Conservation (phyloP, 1,139 yeast genomes). For the Lodderomyces jiufengensis region DNA sequence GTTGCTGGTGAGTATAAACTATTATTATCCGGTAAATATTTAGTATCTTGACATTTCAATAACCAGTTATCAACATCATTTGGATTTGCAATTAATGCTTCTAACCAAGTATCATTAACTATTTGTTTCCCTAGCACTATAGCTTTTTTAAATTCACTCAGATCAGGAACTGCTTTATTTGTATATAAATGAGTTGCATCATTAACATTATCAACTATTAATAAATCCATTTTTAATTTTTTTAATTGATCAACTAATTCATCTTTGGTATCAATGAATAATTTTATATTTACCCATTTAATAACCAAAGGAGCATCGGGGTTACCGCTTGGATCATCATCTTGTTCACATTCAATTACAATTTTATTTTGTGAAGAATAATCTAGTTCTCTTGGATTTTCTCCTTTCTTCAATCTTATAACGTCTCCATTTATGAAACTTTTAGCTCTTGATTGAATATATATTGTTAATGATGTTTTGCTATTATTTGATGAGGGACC, state of each 20-base stretch:
- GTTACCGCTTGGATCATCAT: slow-evolving; percentile 6
- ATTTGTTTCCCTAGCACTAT: slow-evolving; percentile 28
- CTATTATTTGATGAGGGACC: slow-evolving; percentile 13
- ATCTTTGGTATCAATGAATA: slow-evolving; percentile 9
- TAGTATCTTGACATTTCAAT: slow-evolving; percentile 12
- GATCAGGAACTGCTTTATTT: slow-evolving; percentile 5
- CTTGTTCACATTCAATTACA: slow-evolving; percentile 13
- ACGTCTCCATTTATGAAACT: slow-evolving; percentile 27
- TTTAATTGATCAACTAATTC: background rate
- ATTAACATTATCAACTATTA: slow-evolving; percentile 18
- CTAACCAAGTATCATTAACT: slow-evolving; percentile 24
- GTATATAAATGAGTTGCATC: slow-evolving; percentile 25
- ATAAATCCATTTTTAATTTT: slow-evolving; percentile 18
- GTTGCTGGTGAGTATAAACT: slow-evolving; percentile 16
- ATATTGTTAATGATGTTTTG: slow-evolving; percentile 21
- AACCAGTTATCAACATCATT: slow-evolving; percentile 22
- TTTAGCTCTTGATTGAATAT: slow-evolving; percentile 29
- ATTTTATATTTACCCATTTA: slow-evolving; percentile 24
- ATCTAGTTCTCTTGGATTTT: slow-evolving; percentile 14
- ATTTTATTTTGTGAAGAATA: slow-evolving; percentile 16
- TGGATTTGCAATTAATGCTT: slow-evolving; percentile 13
- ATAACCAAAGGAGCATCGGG: slow-evolving; percentile 16
- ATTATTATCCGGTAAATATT: slow-evolving; percentile 18
- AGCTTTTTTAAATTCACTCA: slow-evolving; percentile 18
- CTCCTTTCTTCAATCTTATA: slow-evolving; percentile 21